phyloP scores from a whole-genome alignment of 805 yeast species.

The Starmerella davenportii region DNA sequence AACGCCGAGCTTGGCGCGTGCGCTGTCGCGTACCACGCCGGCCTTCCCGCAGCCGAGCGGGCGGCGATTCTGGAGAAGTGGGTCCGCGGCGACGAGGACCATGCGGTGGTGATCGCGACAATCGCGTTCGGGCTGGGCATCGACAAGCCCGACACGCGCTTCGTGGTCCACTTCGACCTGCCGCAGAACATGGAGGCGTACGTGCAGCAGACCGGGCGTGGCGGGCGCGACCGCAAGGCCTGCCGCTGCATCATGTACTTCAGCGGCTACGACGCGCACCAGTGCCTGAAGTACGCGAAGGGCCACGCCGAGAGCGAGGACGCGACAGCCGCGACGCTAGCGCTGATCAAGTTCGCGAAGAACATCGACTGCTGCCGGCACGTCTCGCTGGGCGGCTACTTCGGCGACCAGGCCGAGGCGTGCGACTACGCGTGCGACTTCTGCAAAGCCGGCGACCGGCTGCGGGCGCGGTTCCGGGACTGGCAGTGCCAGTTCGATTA shows the following conservation, averaged over 20 bases:
- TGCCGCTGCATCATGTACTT: conserved; percentile 76
- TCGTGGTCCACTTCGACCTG: conserved; percentile 71
- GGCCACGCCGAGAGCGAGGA: conserved; percentile 31
- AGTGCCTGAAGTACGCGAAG: conserved; percentile 54
- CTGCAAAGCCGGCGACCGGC: conserved; percentile 28
- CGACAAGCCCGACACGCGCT: conserved; percentile 87
- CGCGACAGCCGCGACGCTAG: conserved; percentile 3
- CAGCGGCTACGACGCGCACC: conserved; percentile 24
- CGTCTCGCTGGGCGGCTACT: conserved; percentile 67
- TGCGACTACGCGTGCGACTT: conserved; percentile 75
- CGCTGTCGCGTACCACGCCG: conserved; percentile 77
- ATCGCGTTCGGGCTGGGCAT: conserved; percentile 99
- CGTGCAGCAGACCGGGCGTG: conserved; percentile 95
- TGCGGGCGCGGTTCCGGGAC: conserved; percentile 6
- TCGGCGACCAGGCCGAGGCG: conserved; percentile 55
- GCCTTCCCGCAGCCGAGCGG: conserved; percentile 50
- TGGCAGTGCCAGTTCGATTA: too few species aligned
- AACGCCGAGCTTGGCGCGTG: conserved; percentile 41
- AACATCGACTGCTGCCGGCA: conserved; percentile 63
- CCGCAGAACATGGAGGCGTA: conserved; percentile 89
- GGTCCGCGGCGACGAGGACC: conserved; percentile 40
- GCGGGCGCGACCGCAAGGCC: conserved; percentile 82
- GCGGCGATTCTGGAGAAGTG: conserved; percentile 49
- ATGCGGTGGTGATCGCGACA: conserved; percentile 82
- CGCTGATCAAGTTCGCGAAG: conserved; percentile 11